phyloP scores from a whole-genome alignment of 768 basidiomycete species.

The Crepidotus variabilis region DNA sequence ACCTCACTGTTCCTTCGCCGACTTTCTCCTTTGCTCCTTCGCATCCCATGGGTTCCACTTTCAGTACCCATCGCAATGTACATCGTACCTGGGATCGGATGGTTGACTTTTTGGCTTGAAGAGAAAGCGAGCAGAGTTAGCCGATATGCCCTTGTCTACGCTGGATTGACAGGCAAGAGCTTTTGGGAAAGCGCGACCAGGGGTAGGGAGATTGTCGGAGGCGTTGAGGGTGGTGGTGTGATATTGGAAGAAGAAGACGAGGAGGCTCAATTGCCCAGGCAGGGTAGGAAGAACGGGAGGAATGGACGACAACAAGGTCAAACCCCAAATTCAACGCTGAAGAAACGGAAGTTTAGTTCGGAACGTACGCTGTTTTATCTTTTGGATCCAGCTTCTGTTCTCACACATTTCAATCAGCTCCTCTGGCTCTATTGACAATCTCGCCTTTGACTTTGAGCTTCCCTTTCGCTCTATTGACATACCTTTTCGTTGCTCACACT shows the following conservation, averaged over 20 bases:
- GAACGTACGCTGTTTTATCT: slow-evolving; percentile 46
- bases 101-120: slow-evolving; percentile 48
- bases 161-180: slow-evolving; percentile 70
- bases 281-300: slow-evolving; percentile 5
- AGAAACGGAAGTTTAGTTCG: slow-evolving; percentile 44
- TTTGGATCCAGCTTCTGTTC: not conserved
- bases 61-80: slow-evolving; percentile 42
- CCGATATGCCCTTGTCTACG: slow-evolving; percentile 62
- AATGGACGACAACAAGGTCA: not conserved
- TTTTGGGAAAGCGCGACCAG: slow-evolving; percentile 56
- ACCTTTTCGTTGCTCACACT: slow-evolving; percentile 87
- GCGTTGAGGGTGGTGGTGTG: slow-evolving; percentile 20
- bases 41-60: slow-evolving; percentile 17
- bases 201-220: slow-evolving; percentile 41
- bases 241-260: slow-evolving; percentile 7
- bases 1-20: slow-evolving; percentile 47
- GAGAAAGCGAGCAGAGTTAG: slow-evolving; percentile 57
- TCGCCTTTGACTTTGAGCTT: slow-evolving; percentile 78
- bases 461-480: slow-evolving; percentile 78
- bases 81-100: slow-evolving; percentile 39
- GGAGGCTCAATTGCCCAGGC: slow-evolving; percentile 19
- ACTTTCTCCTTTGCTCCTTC: slow-evolving; percentile 47
- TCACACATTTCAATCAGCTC: slow-evolving; percentile 30
- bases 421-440: slow-evolving; percentile 70
- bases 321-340: slow-evolving; percentile 19